phyloP scores from a whole-genome alignment of 129 eudicot genomes.

The Centella asiatica region DNA sequence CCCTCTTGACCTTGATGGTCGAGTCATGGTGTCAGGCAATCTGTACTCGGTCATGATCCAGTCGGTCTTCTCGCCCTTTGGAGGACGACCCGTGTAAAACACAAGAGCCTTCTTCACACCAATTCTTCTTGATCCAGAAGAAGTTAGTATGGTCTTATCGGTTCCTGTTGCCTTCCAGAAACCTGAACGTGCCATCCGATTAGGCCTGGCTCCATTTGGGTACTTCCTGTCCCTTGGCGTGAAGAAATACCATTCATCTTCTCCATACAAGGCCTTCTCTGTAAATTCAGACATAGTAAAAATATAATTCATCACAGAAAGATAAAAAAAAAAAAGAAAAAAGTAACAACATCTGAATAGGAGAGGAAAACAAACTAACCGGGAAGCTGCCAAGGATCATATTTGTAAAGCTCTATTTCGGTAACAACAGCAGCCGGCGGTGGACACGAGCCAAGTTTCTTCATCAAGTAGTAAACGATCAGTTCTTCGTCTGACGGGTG shows the following conservation, averaged over 20 bases:
- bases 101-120: constrained; percentile 57
- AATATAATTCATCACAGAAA: neutral
- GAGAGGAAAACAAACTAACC: constrained; percentile 23
- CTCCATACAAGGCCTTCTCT: constrained; percentile 50
- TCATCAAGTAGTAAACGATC: constrained; percentile 38
- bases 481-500: constrained; percentile 71
- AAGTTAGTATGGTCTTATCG: constrained; percentile 43
- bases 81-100: constrained; percentile 45
- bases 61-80: constrained; percentile 41
- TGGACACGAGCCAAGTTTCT: constrained; percentile 34
- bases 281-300: constrained; percentile 1
- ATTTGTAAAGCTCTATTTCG: constrained; percentile 56
- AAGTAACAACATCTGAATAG: neutral
- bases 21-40: constrained; percentile 36
- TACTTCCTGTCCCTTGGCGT: constrained; percentile 65
- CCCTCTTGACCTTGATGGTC: constrained; percentile 33
- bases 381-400: constrained; percentile 68
- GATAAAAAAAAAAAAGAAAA: neutral
- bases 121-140: constrained; percentile 39
- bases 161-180: constrained; percentile 71
- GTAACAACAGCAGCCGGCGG: constrained; percentile 40
- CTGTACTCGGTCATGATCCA: constrained; percentile 79
- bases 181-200: constrained; percentile 48
- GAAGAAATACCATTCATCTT: constrained; percentile 62
- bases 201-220: constrained; percentile 61